Evolutionary conservation across 805 yeast species (phyloP).

Genomic region (Myxozyma geophila): DNA sequence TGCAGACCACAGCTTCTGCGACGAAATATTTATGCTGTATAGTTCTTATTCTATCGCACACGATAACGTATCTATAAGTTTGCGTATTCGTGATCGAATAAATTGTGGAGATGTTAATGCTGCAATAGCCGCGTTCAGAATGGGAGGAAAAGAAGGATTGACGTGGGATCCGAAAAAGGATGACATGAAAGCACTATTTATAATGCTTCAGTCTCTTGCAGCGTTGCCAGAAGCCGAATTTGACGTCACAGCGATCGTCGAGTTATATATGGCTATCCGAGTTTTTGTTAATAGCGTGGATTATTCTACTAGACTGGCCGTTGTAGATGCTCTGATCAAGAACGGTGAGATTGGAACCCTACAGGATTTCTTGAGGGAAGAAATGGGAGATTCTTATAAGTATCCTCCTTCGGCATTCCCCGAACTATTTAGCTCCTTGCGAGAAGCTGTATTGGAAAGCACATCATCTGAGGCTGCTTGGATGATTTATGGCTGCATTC

Average conservation of each 20-base stretch:
- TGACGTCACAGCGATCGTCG: constrained; percentile 31
- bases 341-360: constrained; percentile 50
- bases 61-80: constrained; percentile 27
- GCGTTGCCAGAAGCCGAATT: constrained; percentile 13
- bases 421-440: constrained; percentile 51
- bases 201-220: constrained; percentile 33
- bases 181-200: constrained; percentile 36
- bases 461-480: constrained; percentile 54
- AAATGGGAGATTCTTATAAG: constrained; percentile 44
- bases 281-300: constrained; percentile 49
- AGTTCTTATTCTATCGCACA: constrained; percentile 2
- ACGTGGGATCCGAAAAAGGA: constrained; percentile 37
- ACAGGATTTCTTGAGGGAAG: constrained; percentile 50
- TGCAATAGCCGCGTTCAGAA: constrained; percentile 32
- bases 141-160: constrained; percentile 30
- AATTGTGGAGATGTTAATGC: constrained; percentile 19
- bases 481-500: constrained; percentile 62
- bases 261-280: constrained; percentile 51
- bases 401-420: constrained; percentile 42
- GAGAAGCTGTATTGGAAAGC: constrained; percentile 51
- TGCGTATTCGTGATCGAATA: constrained; percentile 36
- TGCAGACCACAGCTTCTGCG: constrained; percentile 12
- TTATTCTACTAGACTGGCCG: constrained; percentile 48
- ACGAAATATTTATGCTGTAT: constrained; percentile 20
- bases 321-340: constrained; percentile 48